Evolutionary conservation across 2,329 filamentous ascomycete species (phyloP), one percentile per base, ranked within the genome.

Genomic region (Fusarium abutilonis): DNA sequence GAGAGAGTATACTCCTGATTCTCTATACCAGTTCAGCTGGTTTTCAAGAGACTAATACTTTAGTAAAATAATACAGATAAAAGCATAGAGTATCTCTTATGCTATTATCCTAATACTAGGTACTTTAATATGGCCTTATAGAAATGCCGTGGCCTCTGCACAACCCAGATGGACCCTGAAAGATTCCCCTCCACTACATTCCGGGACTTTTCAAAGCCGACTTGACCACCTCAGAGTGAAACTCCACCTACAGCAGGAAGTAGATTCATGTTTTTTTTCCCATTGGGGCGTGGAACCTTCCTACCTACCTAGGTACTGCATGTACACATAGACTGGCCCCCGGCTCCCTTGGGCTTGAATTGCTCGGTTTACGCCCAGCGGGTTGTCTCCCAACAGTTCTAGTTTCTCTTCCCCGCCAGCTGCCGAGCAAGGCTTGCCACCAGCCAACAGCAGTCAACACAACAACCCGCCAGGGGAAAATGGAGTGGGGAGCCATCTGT

Each of bases 351-450:
- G 48, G 56, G 31, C 31, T 34, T 34, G 31, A 39, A 36, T 58
- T 43, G 47, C 56, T 67, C 34, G 57, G 57, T 62, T 61, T 64
- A 58, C 60, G 56, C 49, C 66, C 45, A 48, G 60, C 52, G 46
- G 32, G 56, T 40, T 64, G 56, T 69, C 66, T 70, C 68, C 68
- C 68, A 70, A 70, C 68, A 70, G 68, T 70, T 70, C 68, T 70
- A 67, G 64, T 58, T 59, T 60, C 56, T 52, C 51, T 56, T 60
- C 61, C 61, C 60, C 61, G 61, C 54, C 65, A 69, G 68, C 51
- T 70, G 58, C 66, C 66, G 61, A 62, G 47, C 64, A 63, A 53
- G 44, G 63, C 61, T 67, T 67, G 61, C 60, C 63, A 70, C 63
- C 63, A 68, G 39, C 63, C 64, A 67, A 66, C 61, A 66, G 60